Conservation (phyloP, 164 flowering plant species). For the Chloranthus sessilifolius region DNA sequence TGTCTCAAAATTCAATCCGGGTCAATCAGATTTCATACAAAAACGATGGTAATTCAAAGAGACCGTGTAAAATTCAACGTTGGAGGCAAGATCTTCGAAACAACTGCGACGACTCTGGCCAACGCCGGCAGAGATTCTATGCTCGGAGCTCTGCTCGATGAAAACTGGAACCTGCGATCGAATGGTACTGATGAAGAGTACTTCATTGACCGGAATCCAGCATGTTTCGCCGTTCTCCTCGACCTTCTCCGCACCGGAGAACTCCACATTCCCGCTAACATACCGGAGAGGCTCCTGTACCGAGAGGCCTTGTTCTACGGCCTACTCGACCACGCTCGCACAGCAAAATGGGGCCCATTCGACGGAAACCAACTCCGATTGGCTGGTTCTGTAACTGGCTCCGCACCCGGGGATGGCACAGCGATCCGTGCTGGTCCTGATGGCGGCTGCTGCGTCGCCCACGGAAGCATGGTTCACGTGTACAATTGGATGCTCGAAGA, state of each 20-base stretch:
- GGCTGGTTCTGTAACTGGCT: slow-evolving; percentile 41
- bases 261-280: slow-evolving; percentile 49
- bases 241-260: slow-evolving; percentile 81
- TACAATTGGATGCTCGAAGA: slow-evolving; percentile 86
- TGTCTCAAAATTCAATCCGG: too few species aligned
- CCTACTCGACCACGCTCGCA: slow-evolving; percentile 58
- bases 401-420: slow-evolving; percentile 83
- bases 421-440: slow-evolving; percentile 82
- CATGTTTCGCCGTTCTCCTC: slow-evolving; percentile 70
- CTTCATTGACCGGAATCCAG: slow-evolving; percentile 82
- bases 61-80: slow-evolving; percentile 73
- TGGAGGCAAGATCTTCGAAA: slow-evolving; percentile 73
- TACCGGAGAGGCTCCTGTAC: slow-evolving; percentile 55
- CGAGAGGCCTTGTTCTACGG: slow-evolving; percentile 77
- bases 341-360: slow-evolving; percentile 76
- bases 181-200: slow-evolving; percentile 12
- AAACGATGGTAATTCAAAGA: slow-evolving; percentile 7
- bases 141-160: slow-evolving; percentile 76
- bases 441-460: slow-evolving; percentile 89
- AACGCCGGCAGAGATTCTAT: slow-evolving; percentile 67
- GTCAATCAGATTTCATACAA: too few species aligned
- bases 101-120: slow-evolving; percentile 83
- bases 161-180: slow-evolving; percentile 53
- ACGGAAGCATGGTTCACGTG: slow-evolving; percentile 79
- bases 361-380: slow-evolving; percentile 64